Evolutionary conservation across 495 filamentous ascomycete species (phyloP).

Genomic region (Hyphodiscus hymeniophilus): DNA sequence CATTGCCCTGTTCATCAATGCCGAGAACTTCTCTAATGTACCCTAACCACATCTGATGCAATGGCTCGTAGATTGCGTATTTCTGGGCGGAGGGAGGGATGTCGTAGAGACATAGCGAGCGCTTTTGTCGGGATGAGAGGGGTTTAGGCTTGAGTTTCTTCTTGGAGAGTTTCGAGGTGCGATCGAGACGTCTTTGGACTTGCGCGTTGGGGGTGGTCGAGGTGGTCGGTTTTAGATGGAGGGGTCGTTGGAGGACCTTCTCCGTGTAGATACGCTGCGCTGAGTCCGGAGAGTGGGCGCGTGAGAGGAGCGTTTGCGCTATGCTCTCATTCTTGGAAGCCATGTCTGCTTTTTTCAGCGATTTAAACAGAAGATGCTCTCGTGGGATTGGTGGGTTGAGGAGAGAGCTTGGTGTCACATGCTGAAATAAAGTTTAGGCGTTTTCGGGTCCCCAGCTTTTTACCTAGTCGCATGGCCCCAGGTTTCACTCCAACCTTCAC

Average conservation of each 20-base stretch:
- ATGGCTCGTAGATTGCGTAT: constrained; percentile 65
- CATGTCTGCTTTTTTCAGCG: background rate
- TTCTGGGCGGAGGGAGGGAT: constrained; percentile 60
- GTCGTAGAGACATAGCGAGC: constrained; percentile 60
- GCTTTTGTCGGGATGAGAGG: constrained; percentile 73
- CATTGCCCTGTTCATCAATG: constrained; percentile 13
- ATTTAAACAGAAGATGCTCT: too few relatives aligned
- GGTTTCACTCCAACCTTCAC: background rate
- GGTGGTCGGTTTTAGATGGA: constrained; percentile 59
- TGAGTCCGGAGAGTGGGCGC: constrained; percentile 64
- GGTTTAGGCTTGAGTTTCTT: constrained; percentile 62
- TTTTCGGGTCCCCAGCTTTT: background rate
- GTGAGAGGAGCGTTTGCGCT: constrained; percentile 58
- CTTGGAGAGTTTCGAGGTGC: constrained; percentile 42
- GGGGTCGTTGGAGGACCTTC: constrained; percentile 73
- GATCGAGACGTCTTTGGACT: constrained; percentile 46
- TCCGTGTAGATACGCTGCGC: constrained; percentile 66
- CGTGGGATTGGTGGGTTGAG: background rate
- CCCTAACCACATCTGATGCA: constrained; percentile 70
- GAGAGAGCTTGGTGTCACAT: background rate
- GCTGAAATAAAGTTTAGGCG: background rate
- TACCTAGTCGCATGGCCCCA: background rate
- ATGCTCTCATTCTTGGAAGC: constrained; percentile 19
- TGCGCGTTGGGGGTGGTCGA: constrained; percentile 47
- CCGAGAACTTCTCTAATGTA: constrained; percentile 74